Conservation (phyloP, 2,329 filamentous ascomycete genomes). For the Xylariales sp. region DNA sequence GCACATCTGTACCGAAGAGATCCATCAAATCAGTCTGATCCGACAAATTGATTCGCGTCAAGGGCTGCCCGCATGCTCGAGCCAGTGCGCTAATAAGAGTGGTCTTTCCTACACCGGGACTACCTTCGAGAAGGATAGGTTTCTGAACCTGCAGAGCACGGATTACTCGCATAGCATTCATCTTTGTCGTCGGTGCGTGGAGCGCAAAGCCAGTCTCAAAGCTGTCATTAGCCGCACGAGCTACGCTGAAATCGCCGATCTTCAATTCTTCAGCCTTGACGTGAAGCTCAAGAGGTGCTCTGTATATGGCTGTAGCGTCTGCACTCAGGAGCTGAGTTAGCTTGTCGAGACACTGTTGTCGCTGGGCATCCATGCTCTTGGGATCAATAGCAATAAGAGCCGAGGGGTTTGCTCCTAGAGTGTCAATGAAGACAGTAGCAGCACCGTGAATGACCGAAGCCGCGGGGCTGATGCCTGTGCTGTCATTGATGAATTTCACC, state of each 20-base stretch:
- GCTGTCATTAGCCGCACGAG: slow-evolving; percentile 42
- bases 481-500: slow-evolving; percentile 86
- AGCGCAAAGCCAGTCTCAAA: slow-evolving; percentile 68
- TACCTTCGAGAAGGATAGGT: slow-evolving; percentile 91
- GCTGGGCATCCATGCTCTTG: slow-evolving; percentile 65
- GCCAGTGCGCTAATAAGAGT: slow-evolving; percentile 86
- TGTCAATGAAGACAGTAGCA: slow-evolving; percentile 93
- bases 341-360: slow-evolving; percentile 67
- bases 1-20: slow-evolving; percentile 93
- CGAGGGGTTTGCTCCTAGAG: slow-evolving; percentile 89
- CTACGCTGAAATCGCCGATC: slow-evolving; percentile 72
- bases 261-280: slow-evolving; percentile 50
- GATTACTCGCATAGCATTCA: slow-evolving; percentile 87
- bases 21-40: slow-evolving; percentile 98
- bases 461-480: slow-evolving; percentile 34
- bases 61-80: slow-evolving; percentile 69
- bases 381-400: slow-evolving; percentile 73
- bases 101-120: slow-evolving; percentile 97
- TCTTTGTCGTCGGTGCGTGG: slow-evolving; percentile 81
- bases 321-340: slow-evolving; percentile 61
- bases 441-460: slow-evolving; percentile 71
- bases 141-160: slow-evolving; percentile 85
- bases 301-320: slow-evolving; percentile 64
- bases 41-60: slow-evolving; percentile 94
- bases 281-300: slow-evolving; percentile 53